Percentiles rank a stretch among this genome's conserved stretches.
These are phyloP conservation scores for Hypoxylon lenormandii DNA, from an alignment of 495 filamentous ascomycete genomes.

Conservation along the genomic window DNA sequence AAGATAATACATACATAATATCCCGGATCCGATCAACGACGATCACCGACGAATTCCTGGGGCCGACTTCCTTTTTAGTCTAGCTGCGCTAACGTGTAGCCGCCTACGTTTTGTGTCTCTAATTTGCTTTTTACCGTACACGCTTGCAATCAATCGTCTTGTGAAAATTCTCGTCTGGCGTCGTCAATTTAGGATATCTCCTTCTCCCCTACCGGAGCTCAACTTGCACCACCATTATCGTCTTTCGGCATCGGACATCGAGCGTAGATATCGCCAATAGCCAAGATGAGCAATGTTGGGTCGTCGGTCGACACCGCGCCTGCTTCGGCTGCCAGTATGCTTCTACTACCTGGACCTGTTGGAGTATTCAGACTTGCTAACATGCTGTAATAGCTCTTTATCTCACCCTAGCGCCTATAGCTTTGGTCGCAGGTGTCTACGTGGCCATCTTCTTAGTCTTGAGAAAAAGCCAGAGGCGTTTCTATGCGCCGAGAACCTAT, in stretches of 20 bases:
- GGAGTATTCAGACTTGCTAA: slow-evolving; percentile 18
- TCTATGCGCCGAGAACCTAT: slow-evolving; percentile 90
- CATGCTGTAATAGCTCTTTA: slow-evolving; percentile 39
- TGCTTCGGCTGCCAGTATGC: slow-evolving; percentile 41
- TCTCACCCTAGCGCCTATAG: slow-evolving; percentile 74
- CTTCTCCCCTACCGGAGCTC: background rate
- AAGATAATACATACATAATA: too few species aligned
- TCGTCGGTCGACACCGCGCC: slow-evolving; percentile 24
- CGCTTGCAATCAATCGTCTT: background rate
- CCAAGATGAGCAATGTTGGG: slow-evolving; percentile 48
- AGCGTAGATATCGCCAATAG: slow-evolving; percentile 10
- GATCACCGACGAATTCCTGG: slow-evolving; percentile 37
- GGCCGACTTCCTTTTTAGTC: slow-evolving; percentile 27
- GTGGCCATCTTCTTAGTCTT: slow-evolving; percentile 79
- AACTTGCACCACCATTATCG: slow-evolving; percentile 1
- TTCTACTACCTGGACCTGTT: background rate
- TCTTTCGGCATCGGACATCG: background rate
- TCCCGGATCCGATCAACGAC: slow-evolving; percentile 34
- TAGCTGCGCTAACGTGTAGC: slow-evolving; percentile 26
- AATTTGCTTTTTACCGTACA: slow-evolving; percentile 18
- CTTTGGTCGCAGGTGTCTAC: slow-evolving; percentile 73
- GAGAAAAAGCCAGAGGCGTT: slow-evolving; percentile 75
- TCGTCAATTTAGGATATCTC: slow-evolving; percentile 14
- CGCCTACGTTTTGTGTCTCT: slow-evolving; percentile 22
- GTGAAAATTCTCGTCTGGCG: slow-evolving; percentile 17